phyloP scores from a whole-genome alignment of 257 asterid genomes.

The Lycium barbarum region DNA sequence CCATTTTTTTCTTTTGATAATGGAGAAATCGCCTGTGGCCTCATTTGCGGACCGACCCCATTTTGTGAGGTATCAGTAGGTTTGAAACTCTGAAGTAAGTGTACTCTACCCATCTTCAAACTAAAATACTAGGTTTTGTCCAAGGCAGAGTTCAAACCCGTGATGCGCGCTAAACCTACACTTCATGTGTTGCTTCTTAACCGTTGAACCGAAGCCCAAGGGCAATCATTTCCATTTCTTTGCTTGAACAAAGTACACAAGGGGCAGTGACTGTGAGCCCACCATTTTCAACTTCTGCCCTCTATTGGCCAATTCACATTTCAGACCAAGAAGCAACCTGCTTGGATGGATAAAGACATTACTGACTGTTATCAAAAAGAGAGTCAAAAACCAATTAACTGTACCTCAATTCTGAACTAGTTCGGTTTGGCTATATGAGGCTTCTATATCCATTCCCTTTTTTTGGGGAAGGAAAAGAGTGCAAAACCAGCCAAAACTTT shows the following conservation, averaged over 20 bases:
- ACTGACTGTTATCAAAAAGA: not conserved
- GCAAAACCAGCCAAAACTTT: not conserved
- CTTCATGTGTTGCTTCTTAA: not conserved
- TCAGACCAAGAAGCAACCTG: not conserved
- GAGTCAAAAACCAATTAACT: not conserved
- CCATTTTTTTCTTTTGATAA: not conserved
- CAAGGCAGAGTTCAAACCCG: not conserved
- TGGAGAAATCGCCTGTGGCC: not conserved
- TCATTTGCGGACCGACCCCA: not conserved
- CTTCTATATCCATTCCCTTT: not conserved
- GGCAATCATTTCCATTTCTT: not conserved
- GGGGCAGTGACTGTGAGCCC: not conserved
- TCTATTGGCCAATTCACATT: not conserved
- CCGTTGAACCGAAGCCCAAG: not conserved
- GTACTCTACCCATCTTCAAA: not conserved
- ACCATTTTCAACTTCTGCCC: slow-evolving; percentile 17
- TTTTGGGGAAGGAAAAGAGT: not conserved
- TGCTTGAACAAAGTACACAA: not conserved
- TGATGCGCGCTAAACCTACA: not conserved
- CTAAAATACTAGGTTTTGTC: not conserved
- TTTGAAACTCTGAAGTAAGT: not conserved
- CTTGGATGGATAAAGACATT: not conserved
- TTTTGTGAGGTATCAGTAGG: slow-evolving; percentile 1
- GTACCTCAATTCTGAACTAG: not conserved
- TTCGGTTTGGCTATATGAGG: not conserved